These are phyloP conservation scores for Cutaneotrichosporon arboriforme DNA, from an alignment of 1,284 basidiomycete genomes.

Conservation along the genomic window DNA sequence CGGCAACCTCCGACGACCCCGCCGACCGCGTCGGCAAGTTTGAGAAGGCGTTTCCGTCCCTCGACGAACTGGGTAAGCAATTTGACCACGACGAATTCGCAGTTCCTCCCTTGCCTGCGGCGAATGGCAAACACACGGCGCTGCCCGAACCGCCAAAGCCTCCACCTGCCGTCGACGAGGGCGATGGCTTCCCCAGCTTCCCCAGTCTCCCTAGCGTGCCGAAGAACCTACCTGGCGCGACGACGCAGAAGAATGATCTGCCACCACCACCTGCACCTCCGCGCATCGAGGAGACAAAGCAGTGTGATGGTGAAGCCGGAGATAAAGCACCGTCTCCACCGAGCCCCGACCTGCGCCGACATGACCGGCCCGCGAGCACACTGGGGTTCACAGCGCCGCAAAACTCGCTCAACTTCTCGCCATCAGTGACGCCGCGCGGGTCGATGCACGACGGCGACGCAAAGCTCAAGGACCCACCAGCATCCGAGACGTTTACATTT, in stretches of 20 bases:
- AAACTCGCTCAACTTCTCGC: neutral
- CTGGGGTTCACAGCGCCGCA: conserved; percentile 11
- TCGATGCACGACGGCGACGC: neutral
- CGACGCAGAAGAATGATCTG: neutral
- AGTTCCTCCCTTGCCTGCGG: conserved; percentile 1
- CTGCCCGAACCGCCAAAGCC: conserved; percentile 5
- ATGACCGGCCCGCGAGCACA: conserved; percentile 25
- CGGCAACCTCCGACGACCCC: neutral
- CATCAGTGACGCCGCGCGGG: neutral
- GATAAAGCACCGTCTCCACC: conserved; percentile 1
- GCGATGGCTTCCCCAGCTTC: conserved; percentile 4
- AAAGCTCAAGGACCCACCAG: neutral
- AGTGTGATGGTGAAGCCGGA: neutral
- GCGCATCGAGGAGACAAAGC: neutral
- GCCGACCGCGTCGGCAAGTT: neutral
- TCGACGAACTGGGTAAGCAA: conserved; percentile 43
- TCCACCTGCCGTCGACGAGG: neutral
- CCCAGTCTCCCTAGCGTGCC: conserved; percentile 16
- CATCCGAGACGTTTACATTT: neutral
- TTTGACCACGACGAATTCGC: conserved; percentile 23
- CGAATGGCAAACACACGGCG: neutral
- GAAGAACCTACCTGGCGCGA: conserved; percentile 7
- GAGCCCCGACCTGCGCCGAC: neutral
- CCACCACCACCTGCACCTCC: conserved; percentile 7
- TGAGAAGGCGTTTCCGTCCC: conserved; percentile 36